These are phyloP conservation scores for Colletotrichum agaves DNA, from an alignment of 2,329 filamentous ascomycete species.

Conservation along the genomic window DNA sequence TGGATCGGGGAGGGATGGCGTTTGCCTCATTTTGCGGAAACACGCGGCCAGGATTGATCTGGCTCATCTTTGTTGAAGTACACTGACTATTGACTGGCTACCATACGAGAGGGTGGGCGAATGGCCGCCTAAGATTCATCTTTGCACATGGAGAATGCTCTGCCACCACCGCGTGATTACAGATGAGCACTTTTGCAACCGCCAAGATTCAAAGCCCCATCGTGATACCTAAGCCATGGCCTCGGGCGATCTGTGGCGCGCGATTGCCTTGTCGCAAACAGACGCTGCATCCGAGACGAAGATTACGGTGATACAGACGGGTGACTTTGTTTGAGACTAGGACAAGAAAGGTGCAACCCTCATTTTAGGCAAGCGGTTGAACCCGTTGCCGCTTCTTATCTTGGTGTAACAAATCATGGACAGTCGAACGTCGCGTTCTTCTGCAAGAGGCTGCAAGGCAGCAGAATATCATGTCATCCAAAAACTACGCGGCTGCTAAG, in stretches of 20 bases:
- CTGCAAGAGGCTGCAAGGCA: not conserved
- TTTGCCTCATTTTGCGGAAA: conserved; percentile 37
- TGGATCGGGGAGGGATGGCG: conserved; percentile 31
- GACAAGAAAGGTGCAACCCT: not conserved
- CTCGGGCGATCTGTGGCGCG: not conserved
- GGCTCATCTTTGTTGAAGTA: conserved; percentile 35
- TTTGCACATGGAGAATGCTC: conserved; percentile 24
- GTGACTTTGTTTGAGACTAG: not conserved
- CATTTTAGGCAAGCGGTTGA: not conserved
- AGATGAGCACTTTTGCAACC: not conserved
- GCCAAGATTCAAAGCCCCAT: conserved; percentile 4
- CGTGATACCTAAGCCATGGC: conserved; percentile 7
- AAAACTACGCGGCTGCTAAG: conserved; percentile 15
- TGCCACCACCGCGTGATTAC: conserved; percentile 18
- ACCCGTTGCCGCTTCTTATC: not conserved
- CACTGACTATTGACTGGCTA: conserved; percentile 34
- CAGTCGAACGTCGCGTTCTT: not conserved
- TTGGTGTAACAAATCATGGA: not conserved
- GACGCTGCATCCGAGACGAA: not conserved
- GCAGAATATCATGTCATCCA: not conserved
- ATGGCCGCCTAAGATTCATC: conserved; percentile 2
- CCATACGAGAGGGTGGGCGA: conserved; percentile 7
- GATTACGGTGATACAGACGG: not conserved
- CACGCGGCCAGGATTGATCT: conserved; percentile 25
- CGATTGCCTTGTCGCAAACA: not conserved